Conservation (phyloP, 768 basidiomycete genomes). For the Stropharia rugosoannulata region DNA sequence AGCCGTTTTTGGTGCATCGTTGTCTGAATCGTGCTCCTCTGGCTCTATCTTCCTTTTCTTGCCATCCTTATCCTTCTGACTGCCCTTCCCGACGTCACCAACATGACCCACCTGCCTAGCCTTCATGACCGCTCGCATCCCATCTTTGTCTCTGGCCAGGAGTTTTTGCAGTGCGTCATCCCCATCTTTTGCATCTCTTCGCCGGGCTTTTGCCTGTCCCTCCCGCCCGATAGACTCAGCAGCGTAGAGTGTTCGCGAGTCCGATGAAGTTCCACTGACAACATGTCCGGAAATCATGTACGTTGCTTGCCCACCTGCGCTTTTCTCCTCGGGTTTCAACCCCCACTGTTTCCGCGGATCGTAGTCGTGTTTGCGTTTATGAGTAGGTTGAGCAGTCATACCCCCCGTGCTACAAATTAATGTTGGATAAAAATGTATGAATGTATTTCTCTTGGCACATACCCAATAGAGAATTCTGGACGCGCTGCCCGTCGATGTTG, state of each 20-base stretch:
- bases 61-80: constrained; percentile 14
- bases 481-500: constrained; percentile 70
- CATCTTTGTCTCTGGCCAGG: constrained; percentile 63
- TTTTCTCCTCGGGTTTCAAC: constrained; percentile 52
- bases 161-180: constrained; percentile 63
- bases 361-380: constrained; percentile 54
- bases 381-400: constrained; percentile 51
- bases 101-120: constrained; percentile 44
- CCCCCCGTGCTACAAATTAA: constrained; percentile 62
- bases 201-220: constrained; percentile 73
- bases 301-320: constrained; percentile 42
- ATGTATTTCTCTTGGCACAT: constrained; percentile 20
- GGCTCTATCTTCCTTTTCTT: constrained; percentile 10
- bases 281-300: constrained; percentile 84
- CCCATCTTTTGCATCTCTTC: constrained; percentile 55
- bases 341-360: constrained; percentile 80
- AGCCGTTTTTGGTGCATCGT: constrained; percentile 20
- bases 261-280: constrained; percentile 45
- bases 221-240: constrained; percentile 77
- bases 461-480: constrained; percentile 88
- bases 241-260: constrained; percentile 47
- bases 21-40: neutral
- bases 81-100: constrained; percentile 14
- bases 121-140: constrained; percentile 61
- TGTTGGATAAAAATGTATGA: neutral